Evolutionary conservation across 169 alveolate genomes (phyloP).

Genomic region (Plasmodium gonderi): DNA sequence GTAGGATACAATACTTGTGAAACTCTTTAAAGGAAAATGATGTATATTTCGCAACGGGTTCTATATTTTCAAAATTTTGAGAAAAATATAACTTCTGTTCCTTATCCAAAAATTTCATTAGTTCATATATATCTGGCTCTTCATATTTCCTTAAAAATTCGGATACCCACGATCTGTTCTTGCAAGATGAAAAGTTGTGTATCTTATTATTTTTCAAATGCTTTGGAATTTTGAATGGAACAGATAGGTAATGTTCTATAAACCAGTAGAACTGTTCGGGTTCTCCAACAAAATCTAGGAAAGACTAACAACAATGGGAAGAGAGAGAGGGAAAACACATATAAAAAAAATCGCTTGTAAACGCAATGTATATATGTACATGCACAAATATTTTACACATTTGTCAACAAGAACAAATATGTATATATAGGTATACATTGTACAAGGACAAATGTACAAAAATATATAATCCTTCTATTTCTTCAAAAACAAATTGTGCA

Average conservation of each 20-base stretch:
- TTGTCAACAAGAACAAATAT: background rate
- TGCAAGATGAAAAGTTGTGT: conserved; percentile 4
- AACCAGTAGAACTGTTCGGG: conserved; percentile 75
- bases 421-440: background rate
- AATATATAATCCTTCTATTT: background rate
- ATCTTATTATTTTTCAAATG: background rate
- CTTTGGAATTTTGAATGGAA: conserved; percentile 16
- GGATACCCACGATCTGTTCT: conserved; percentile 31
- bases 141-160: conserved; percentile 51
- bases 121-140: conserved; percentile 20
- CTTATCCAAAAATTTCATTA: conserved; percentile 16
- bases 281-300: conserved; percentile 58
- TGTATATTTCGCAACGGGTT: conserved; percentile 53
- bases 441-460: background rate
- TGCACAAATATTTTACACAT: too few relatives aligned
- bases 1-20: conserved; percentile 39
- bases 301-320: conserved; percentile 16
- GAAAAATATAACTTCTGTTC: conserved; percentile 25
- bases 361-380: background rate
- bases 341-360: background rate
- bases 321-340: background rate
- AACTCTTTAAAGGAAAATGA: conserved; percentile 30
- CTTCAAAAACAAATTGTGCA: background rate
- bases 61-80: background rate
- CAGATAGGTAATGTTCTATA: conserved; percentile 47